phyloP scores from a whole-genome alignment of 345 rosid species.

The Acer campestre region DNA sequence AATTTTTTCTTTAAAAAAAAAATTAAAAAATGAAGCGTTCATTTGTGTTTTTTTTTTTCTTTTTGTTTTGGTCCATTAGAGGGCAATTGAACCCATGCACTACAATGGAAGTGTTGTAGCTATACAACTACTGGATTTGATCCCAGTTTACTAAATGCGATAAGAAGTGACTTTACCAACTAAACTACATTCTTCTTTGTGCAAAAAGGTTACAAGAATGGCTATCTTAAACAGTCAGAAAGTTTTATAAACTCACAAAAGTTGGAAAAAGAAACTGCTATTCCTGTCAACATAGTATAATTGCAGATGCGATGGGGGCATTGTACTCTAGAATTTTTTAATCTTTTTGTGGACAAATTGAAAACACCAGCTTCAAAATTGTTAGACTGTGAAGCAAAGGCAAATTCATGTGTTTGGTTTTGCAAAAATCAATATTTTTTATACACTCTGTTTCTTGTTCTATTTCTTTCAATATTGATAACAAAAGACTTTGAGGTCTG shows the following conservation, averaged over 20 bases:
- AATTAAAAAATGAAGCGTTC: no score
- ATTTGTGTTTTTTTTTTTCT: no score
- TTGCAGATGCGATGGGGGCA: not conserved
- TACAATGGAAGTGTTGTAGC: no score
- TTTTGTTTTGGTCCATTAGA: no score
- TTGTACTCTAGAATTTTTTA: not conserved
- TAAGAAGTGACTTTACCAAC: not conserved
- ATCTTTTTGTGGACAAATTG: not conserved
- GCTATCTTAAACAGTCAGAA: not conserved
- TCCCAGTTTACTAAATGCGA: not conserved
- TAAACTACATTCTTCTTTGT: not conserved
- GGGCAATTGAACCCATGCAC: no score
- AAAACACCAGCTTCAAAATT: not conserved
- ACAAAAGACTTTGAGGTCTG: not conserved
- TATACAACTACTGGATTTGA: not conserved
- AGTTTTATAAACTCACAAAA: not conserved
- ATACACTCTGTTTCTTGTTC: not conserved
- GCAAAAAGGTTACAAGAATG: not conserved
- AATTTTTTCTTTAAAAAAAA: no score
- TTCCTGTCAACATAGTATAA: not conserved
- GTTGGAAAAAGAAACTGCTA: not conserved
- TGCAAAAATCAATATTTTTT: not conserved
- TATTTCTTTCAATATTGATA: conserved; percentile 2
- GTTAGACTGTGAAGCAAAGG: not conserved
- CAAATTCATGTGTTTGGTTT: not conserved